Conservation (phyloP, 768 basidiomycete genomes). For the Paxillus involutus region DNA sequence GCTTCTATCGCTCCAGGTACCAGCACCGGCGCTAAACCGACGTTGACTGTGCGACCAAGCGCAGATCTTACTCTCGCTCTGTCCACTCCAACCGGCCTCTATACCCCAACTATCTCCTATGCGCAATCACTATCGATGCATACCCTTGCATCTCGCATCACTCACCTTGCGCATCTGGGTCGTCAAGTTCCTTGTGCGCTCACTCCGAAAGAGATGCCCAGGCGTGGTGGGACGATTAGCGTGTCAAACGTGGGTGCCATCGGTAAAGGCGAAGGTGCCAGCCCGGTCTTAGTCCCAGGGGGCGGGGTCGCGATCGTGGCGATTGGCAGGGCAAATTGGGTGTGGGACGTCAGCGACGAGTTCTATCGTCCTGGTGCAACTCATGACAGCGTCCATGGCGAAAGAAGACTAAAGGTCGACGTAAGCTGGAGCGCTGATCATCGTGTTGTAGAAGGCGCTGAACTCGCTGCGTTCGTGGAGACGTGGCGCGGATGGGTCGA, state of each 20-base stretch:
- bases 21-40: constrained; percentile 46
- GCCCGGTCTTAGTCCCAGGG: constrained; percentile 76
- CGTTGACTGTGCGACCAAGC: constrained; percentile 67
- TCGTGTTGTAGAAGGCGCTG: constrained; percentile 84
- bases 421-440: constrained; percentile 89
- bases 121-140: constrained; percentile 60
- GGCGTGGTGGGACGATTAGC: constrained; percentile 74
- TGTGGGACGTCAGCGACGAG: constrained; percentile 62
- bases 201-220: constrained; percentile 67
- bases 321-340: constrained; percentile 76
- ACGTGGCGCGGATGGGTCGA: constrained; percentile 82
- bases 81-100: constrained; percentile 79
- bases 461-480: constrained; percentile 87
- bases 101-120: constrained; percentile 68
- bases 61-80: constrained; percentile 78
- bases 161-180: constrained; percentile 61
- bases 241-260: constrained; percentile 83
- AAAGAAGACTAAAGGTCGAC: constrained; percentile 56
- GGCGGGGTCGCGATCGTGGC: constrained; percentile 87
- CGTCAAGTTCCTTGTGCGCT: constrained; percentile 67
- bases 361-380: constrained; percentile 15
- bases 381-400: constrained; percentile 27
- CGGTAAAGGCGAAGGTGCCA: constrained; percentile 69
- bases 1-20: constrained; percentile 51
- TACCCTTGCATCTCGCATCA: constrained; percentile 58